A percentile compares a stretch with the other conserved stretches of the same genome.
These are phyloP conservation scores for Paramecium tetraurelia DNA, from an alignment of 73 alveolate species.

Conservation along the genomic window DNA sequence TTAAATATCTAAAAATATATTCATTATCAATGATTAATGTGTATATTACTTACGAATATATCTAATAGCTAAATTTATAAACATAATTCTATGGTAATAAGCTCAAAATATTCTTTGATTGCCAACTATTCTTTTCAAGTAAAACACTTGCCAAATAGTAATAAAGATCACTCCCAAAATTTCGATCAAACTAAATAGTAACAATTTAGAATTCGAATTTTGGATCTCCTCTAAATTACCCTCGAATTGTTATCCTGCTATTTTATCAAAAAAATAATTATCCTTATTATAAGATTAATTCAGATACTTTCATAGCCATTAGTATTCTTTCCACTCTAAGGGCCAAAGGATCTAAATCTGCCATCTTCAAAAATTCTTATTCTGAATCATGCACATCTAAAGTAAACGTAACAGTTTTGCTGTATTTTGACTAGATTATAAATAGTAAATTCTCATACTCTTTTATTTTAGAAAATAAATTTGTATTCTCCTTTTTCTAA, in stretches of 20 bases:
- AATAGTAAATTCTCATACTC: background rate
- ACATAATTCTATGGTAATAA: background rate
- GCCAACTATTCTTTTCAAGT: constrained; percentile 9
- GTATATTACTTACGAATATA: too few species aligned
- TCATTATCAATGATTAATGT: background rate
- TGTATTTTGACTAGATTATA: background rate
- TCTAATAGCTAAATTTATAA: background rate
- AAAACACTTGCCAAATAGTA: background rate
- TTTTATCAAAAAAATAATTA: constrained; percentile 15
- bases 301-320: background rate
- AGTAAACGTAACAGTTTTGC: background rate
- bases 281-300: background rate
- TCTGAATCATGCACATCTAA: constrained; percentile 25
- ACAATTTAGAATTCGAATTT: background rate
- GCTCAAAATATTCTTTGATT: background rate
- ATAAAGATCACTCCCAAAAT: background rate
- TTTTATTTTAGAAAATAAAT: constrained; percentile 4
- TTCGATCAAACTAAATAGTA: background rate
- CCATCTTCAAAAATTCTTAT: background rate
- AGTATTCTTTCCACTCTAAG: background rate
- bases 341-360: background rate
- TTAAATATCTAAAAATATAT: background rate
- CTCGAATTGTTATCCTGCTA: background rate
- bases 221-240: background rate
- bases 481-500: constrained; percentile 18